phyloP scores from a whole-genome alignment of 192 early-diverging fungal species.

The Backusella psychrophila region DNA sequence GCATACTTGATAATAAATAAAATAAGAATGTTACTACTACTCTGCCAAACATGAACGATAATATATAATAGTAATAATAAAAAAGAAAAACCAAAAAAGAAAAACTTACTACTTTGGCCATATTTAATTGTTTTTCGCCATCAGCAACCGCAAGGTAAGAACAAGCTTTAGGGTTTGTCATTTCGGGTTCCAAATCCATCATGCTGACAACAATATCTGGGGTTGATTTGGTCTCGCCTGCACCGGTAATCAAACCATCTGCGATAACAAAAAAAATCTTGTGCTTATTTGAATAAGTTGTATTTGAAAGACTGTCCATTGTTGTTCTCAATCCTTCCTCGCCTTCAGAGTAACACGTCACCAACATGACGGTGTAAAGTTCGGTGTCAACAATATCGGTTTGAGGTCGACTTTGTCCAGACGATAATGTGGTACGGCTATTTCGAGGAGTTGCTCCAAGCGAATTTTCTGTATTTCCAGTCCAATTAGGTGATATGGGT shows the following conservation, averaged over 20 bases:
- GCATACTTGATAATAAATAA: constrained; percentile 41
- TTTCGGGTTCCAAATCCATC: constrained; percentile 62
- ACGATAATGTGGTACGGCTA: not conserved
- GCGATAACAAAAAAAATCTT: constrained; percentile 91
- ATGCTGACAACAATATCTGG: constrained; percentile 80
- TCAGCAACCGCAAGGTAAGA: constrained; percentile 76
- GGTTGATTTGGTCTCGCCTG: constrained; percentile 68
- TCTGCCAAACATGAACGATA: not conserved
- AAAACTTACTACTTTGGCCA: constrained; percentile 69
- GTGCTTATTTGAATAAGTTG: constrained; percentile 80
- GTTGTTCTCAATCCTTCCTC: constrained; percentile 75
- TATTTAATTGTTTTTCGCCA: constrained; percentile 78
- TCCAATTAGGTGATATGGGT: not conserved
- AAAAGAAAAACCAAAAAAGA: not conserved
- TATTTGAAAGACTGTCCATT: constrained; percentile 77
- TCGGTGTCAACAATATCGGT: constrained; percentile 27
- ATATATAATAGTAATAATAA: not conserved
- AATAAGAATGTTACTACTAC: not conserved
- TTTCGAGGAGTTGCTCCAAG: not conserved
- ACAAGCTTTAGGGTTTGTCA: constrained; percentile 66
- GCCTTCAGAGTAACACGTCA: constrained; percentile 93
- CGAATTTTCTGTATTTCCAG: not conserved
- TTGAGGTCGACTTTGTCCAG: not conserved
- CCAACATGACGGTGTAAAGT: constrained; percentile 73
- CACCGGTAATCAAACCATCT: constrained; percentile 89